Evolutionary conservation across 768 basidiomycete species (phyloP), one percentile per base, ranked within the genome.

Genomic region (Lactarius evosmus): DNA sequence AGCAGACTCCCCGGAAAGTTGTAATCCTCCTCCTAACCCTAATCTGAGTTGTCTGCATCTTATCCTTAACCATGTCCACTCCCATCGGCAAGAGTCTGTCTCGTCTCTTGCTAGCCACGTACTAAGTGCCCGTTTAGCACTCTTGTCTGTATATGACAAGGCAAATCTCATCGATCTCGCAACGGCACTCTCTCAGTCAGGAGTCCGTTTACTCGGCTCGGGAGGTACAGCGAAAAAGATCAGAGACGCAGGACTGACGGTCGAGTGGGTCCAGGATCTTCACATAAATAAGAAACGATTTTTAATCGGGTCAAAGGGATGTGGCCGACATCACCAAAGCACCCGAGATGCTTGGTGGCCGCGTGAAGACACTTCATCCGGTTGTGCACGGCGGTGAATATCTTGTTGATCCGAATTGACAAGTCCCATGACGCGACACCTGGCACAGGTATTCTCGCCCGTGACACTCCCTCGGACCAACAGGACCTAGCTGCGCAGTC

Each of bases 181-280:
- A 27, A 82, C 85, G 69, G 91, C 87, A n/a, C 85, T 98, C 63
- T 80, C 84, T 62, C 80, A 81, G 56, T 83, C 87, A 51, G 95
- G 95, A 30, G 88, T 98, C 72, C 86, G 87, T 54, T 83, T 99
- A 12, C 78, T 99, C 19, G 97, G 95, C 56, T 97, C 95, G 33
- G 97, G 97, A 66, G 97, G 97, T 60, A 99, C 97, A 14, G 95
- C 97, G 40, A 98, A 96, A 78, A 93, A 91, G 76, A 96, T 99
- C 74, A 86, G 97, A 73, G 95, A 98, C 40, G 87, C 92, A 33
- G 95, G 93, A 9, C 85, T 98, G 66, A 80, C 86, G 36, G 95
- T 98, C 70, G 86, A 93, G 96, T 93, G 72, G 68, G 92, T 82
- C 29, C 32, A 19, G 46, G 27, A 27, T 34, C 12, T 32, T 14